Base-by-base conservation (phyloP, 108 stramenopile genomes). In the Cyclotella baltica region DNA sequence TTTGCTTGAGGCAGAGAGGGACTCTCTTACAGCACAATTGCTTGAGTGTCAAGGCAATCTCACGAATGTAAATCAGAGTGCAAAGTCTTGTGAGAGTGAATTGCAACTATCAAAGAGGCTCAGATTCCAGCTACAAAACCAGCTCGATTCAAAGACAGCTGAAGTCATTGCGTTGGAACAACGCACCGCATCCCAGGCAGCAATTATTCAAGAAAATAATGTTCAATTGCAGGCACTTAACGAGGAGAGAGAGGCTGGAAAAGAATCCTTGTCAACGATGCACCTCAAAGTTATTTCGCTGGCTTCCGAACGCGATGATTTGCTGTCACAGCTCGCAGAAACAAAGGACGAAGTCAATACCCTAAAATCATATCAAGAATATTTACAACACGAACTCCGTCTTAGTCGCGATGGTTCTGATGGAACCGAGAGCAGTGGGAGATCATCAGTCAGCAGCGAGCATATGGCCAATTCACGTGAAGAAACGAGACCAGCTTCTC, bases 361-460 rank as follows among this genome's bases (percentile, higher is more conserved):
- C 33, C 13, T 61, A 16, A 33, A 31, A 61, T 11, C 33, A 31
- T 2, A 61, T 34, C 30, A 61, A 30, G 59, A 61, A 2, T 34
- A 61, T 3, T n/a, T 61, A 11, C 31, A 61, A 11, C 33, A 61
- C n/a, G 13, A 16, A 61, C 33, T 34, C 3, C 59, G 1, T 15
- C 33, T 16, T 11, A 34, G 59, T 33, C 31, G 30, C 33, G n/a
- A 33, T n/a, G 31, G 20, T 31, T 61, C 59, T 33, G 59, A 61
- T 61, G 20, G 30, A 34, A 61, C 33, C 15, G 33, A 61, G 16
- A n/a, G 59, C 59, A 61, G 59, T 61, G 63, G 25, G 2, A 64
- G 46, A 28, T 25, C 63, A 64, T 43, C 46, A 3, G 25, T 11
- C 63, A 64, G 63, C 43, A 23, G 43, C 43, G 43, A 64, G 63